A percentile compares a stretch with the other conserved stretches of the same genome.
These are phyloP conservation scores for Hypomyces rosellus DNA, from an alignment of 2,329 filamentous ascomycete species.

Conservation along the genomic window DNA sequence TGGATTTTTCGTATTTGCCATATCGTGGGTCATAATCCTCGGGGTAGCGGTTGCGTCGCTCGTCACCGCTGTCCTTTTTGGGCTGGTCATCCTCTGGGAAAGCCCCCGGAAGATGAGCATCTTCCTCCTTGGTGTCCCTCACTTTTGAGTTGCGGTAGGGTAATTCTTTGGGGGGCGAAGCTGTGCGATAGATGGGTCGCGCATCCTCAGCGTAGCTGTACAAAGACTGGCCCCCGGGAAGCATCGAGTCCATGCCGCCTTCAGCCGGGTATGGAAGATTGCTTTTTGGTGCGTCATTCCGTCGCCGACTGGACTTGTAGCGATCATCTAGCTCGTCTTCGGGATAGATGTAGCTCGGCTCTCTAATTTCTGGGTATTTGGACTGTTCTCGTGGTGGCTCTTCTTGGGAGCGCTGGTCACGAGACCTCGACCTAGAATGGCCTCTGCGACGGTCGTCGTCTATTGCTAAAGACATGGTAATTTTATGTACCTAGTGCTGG, in stretches of 20 bases:
- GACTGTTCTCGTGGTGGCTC: conserved; percentile 24
- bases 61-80: conserved; percentile 14
- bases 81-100: conserved; percentile 26
- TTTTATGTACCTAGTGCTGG: conserved; percentile 6
- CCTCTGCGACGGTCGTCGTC: conserved; percentile 38
- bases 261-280: conserved; percentile 35
- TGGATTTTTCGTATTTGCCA: conserved; percentile 11
- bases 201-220: conserved; percentile 35
- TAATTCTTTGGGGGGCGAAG: conserved; percentile 28
- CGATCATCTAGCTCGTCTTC: conserved; percentile 37
- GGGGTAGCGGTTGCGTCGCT: conserved; percentile 19
- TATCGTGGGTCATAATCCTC: conserved; percentile 19
- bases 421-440: conserved; percentile 43
- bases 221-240: conserved; percentile 29
- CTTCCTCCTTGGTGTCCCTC: conserved; percentile 16
- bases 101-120: conserved; percentile 25
- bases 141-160: conserved; percentile 33
- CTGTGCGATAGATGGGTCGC: conserved; percentile 27
- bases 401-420: conserved; percentile 27
- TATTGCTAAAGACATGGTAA: conserved; percentile 49
- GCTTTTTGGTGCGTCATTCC: conserved; percentile 28
- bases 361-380: conserved; percentile 34
- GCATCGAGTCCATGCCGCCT: conserved; percentile 29
- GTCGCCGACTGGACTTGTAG: conserved; percentile 24
- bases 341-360: conserved; percentile 36